phyloP scores from a whole-genome alignment of 2,329 filamentous ascomycete genomes.

The Xylariomycetidae sp. region DNA sequence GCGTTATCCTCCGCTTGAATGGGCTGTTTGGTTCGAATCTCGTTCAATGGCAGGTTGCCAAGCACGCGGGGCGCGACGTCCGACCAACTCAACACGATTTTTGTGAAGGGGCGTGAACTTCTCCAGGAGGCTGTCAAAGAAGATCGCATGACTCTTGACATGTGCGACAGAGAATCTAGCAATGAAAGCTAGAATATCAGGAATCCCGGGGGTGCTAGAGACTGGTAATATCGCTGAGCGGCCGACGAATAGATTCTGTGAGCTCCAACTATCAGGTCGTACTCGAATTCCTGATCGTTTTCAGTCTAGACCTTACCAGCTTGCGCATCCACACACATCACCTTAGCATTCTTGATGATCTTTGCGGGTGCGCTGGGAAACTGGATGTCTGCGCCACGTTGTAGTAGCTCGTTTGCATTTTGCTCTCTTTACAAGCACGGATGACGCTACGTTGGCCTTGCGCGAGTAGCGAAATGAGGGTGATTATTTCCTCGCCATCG shows the following conservation, averaged over 20 bases:
- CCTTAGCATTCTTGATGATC: conserved; percentile 13
- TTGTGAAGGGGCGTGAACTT: conserved; percentile 16
- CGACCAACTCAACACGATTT: conserved; percentile 15
- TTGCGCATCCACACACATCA: conserved; percentile 14
- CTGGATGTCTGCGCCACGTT: conserved; percentile 12
- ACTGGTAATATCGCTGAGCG: conserved; percentile 9
- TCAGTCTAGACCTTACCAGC: conserved; percentile 15
- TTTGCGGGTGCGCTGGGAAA: conserved; percentile 12
- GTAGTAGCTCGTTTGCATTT: conserved; percentile 15
- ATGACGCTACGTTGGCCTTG: conserved; percentile 13
- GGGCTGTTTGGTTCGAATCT: conserved; percentile 11
- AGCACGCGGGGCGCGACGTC: conserved; percentile 14
- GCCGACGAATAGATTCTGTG: conserved; percentile 20
- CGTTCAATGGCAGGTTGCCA: conserved; percentile 11
- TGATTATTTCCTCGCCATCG: conserved; percentile 12
- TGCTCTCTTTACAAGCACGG: conserved; percentile 14
- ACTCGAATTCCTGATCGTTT: conserved; percentile 14
- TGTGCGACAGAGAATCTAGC: conserved; percentile 12
- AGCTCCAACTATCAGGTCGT: conserved; percentile 19
- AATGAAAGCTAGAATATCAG: conserved; percentile 14
- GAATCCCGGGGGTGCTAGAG: conserved; percentile 6
- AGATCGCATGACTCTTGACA: conserved; percentile 9
- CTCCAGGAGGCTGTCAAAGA: too few species aligned
- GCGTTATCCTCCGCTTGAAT: conserved; percentile 15
- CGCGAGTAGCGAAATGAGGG: conserved; percentile 15